A percentile compares a stretch with the other conserved stretches of the same genome.
These are phyloP conservation scores for Eucalyptus microcorys DNA, from an alignment of 345 rosid species.

Conservation along the genomic window DNA sequence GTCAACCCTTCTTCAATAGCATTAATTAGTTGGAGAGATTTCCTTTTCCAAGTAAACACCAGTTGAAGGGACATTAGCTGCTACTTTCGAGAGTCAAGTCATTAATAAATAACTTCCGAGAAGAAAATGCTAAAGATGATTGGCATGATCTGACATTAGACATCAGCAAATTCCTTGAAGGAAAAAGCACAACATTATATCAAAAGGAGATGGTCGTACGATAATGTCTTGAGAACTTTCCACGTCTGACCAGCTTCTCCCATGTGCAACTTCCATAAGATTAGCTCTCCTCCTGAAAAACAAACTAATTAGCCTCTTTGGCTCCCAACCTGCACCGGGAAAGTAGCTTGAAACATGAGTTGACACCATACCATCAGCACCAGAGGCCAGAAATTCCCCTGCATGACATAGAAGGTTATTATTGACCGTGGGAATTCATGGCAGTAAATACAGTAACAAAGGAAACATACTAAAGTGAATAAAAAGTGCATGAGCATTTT, in stretches of 20 bases:
- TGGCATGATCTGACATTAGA: not conserved
- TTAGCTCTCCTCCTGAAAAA: conserved; percentile 76
- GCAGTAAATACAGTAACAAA: not conserved
- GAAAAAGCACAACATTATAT: not conserved
- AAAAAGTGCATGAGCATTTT: not conserved
- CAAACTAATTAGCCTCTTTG: not conserved
- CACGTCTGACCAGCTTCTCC: conserved; percentile 69
- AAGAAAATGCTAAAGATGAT: not conserved
- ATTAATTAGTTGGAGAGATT: not conserved
- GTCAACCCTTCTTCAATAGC: not conserved
- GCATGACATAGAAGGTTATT: conserved; percentile 2
- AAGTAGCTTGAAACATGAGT: not conserved
- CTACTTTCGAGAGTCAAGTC: not conserved
- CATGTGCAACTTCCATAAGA: conserved; percentile 72
- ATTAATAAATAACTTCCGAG: not conserved
- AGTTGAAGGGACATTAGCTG: not conserved
- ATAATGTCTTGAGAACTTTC: conserved; percentile 75
- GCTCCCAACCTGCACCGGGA: not conserved
- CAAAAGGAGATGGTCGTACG: conserved; percentile 10
- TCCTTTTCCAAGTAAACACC: not conserved
- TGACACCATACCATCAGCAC: conserved; percentile 75
- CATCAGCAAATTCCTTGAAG: not conserved
- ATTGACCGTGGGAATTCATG: not conserved
- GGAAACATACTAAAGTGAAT: not conserved
- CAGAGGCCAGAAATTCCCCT: conserved; percentile 94